Conservation (phyloP, 208 protist genomes). For the Leishmania mexicana region DNA sequence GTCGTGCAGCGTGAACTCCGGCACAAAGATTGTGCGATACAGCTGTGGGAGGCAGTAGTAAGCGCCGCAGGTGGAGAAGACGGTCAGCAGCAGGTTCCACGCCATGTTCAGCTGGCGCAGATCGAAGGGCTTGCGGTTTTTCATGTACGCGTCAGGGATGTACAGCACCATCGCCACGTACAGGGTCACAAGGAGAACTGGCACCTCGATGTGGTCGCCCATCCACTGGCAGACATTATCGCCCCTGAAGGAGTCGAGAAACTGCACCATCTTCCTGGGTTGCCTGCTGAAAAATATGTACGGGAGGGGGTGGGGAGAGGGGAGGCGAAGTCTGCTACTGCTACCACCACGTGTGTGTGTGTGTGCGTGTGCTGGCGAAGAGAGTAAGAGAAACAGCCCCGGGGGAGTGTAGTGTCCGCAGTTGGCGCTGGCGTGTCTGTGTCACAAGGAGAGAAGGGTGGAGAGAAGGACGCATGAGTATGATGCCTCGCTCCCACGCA, state of each 20-base stretch:
- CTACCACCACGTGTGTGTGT: background rate
- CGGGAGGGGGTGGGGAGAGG: background rate
- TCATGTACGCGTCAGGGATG: slow-evolving; percentile 68
- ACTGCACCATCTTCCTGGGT: background rate
- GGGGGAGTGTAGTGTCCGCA: background rate
- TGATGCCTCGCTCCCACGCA: background rate
- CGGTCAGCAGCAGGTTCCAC: slow-evolving; percentile 85
- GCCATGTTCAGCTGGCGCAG: slow-evolving; percentile 54
- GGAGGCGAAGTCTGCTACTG: background rate
- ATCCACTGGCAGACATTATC: slow-evolving; percentile 46
- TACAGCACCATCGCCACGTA: slow-evolving; percentile 74
- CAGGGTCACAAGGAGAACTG: slow-evolving; percentile 33
- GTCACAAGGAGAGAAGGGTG: background rate
- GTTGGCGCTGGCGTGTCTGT: background rate
- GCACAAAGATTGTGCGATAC: slow-evolving; percentile 34
- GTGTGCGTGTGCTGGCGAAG: background rate
- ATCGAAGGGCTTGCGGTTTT: slow-evolving; percentile 54
- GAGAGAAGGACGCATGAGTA: background rate
- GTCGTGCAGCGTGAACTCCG: slow-evolving; percentile 32
- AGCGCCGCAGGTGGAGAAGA: slow-evolving; percentile 73
- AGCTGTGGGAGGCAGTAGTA: slow-evolving; percentile 64
- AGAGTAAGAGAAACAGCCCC: background rate
- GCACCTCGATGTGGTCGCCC: slow-evolving; percentile 52
- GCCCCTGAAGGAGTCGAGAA: slow-evolving; percentile 35
- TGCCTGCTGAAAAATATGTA: background rate